Evolutionary conservation across 805 yeast genomes (phyloP).

Genomic region (Cyberlindnera subsufficiens): DNA sequence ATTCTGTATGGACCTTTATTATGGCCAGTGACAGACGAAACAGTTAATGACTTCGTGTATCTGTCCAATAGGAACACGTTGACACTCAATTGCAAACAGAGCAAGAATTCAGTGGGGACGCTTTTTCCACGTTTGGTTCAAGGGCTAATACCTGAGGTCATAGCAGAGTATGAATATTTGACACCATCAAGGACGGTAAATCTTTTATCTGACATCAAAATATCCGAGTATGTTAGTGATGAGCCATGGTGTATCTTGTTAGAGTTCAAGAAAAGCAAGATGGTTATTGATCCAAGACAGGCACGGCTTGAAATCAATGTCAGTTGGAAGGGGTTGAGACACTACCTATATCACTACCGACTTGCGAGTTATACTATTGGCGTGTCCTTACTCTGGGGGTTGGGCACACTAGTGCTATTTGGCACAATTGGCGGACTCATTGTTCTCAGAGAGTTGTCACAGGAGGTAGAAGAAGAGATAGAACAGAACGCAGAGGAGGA

Average conservation of each 20-base stretch:
- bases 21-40: not conserved
- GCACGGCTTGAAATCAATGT: conserved; percentile 14
- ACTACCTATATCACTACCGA: conserved; percentile 21
- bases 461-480: not conserved
- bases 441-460: conserved; percentile 7
- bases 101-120: conserved; percentile 1
- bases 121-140: conserved; percentile 14
- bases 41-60: not conserved
- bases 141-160: conserved; percentile 15
- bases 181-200: conserved; percentile 4
- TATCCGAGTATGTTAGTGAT: conserved; percentile 8
- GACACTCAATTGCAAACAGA: conserved; percentile 11
- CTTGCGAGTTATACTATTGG: conserved; percentile 19
- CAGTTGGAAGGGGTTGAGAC: conserved; percentile 20
- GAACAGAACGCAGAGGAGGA: not conserved
- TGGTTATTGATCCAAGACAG: conserved; percentile 14
- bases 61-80: conserved; percentile 16
- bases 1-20: too few species aligned
- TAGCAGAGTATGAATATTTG: conserved; percentile 5
- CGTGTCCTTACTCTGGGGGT: conserved; percentile 13
- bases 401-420: conserved; percentile 10
- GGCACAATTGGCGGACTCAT: conserved; percentile 17
- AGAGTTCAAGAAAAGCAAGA: conserved; percentile 17
- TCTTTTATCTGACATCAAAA: conserved; percentile 10
- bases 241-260: conserved; percentile 15